Conservation (phyloP, 2,329 filamentous ascomycete species). For the Xylariaceae sp. region DNA sequence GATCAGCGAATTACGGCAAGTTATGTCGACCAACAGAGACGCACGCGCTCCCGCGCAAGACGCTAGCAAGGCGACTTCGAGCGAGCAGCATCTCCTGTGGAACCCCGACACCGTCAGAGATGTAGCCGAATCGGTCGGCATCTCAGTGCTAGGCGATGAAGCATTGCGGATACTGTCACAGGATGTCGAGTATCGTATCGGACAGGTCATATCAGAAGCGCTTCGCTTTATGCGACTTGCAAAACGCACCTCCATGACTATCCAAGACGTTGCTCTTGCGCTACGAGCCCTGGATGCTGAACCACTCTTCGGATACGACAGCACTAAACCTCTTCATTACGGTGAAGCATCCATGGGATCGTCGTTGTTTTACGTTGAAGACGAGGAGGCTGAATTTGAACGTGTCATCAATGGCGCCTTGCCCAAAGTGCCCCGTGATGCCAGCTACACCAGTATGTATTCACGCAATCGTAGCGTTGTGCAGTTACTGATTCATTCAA, state of each 20-base stretch:
- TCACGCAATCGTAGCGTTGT: neutral
- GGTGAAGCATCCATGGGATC: conserved; percentile 93
- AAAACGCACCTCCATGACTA: conserved; percentile 78
- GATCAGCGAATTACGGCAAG: neutral
- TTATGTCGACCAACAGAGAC: conserved; percentile 26
- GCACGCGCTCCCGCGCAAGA: conserved; percentile 25
- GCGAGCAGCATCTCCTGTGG: conserved; percentile 60
- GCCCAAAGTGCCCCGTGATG: conserved; percentile 89
- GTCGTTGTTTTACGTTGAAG: conserved; percentile 93
- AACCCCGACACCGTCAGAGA: conserved; percentile 94
- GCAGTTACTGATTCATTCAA: conserved; percentile 11
- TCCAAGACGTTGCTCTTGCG: conserved; percentile 83
- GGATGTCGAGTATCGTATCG: conserved; percentile 92
- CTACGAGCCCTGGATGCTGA: conserved; percentile 85
- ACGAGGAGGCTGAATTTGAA: conserved; percentile 98
- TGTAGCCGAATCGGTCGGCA: conserved; percentile 92
- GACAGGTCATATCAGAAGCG: conserved; percentile 88
- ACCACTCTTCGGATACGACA: conserved; percentile 93
- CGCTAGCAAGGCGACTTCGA: conserved; percentile 18
- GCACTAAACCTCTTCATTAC: conserved; percentile 79
- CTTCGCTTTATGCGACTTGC: conserved; percentile 94
- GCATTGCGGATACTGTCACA: conserved; percentile 82
- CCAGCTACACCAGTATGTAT: conserved; percentile 75
- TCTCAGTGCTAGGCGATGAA: conserved; percentile 74
- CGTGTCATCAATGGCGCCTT: conserved; percentile 96